Base-by-base conservation (phyloP, 1,284 basidiomycete species). In the Ceratobasidium sp. region DNA sequence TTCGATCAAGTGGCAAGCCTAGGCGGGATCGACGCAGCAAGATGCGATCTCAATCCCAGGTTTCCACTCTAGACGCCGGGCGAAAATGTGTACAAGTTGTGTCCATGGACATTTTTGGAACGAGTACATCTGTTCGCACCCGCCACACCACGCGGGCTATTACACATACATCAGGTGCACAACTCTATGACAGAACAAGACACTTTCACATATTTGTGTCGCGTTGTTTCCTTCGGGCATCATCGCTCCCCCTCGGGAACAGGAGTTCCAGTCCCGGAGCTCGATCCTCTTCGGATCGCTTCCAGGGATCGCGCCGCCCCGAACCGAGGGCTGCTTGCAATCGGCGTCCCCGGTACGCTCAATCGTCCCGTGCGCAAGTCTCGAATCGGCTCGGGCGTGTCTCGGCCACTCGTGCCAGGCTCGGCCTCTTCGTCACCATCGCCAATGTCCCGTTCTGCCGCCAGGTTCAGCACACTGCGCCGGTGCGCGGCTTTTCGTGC, bases 401-500 rank as follows among this genome's bases (percentile, higher is more conserved):
- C 43, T 6, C 60, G 31, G 22, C 47, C 60, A 8, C 57, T 29
- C 8, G 43, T 45, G 12, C 42, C 40, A 2, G 42, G 42, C 1
- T 43, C 57, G n/a, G 34, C 60, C 15, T 52, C 60, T 32, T 64
- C 60, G 17, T n/a, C 47, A 13, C 50, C 50, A 8, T 64, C 60
- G 34, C 31, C 34, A 7, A 47, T 31, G 22, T 64, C 60, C 20
- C 50, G 50, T 20, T 53, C 50, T 7, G 17, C 50, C 15, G 32
- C 5, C 20, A 64, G 60, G 34, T 64, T 64, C 47, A 64, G 60
- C 60, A 64, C 22, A 27, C 60, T 64, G 1, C 60, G 60, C 25
- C 60, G 15, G 49, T 64, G 52, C 12, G 60, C 60, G n/a, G 88
- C 89, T 70, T 87, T 85, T 45, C 90, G 86, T 0, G 92, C 92